Conservation (phyloP, 2,329 filamentous ascomycete species). For the Nannizzia gypsea region DNA sequence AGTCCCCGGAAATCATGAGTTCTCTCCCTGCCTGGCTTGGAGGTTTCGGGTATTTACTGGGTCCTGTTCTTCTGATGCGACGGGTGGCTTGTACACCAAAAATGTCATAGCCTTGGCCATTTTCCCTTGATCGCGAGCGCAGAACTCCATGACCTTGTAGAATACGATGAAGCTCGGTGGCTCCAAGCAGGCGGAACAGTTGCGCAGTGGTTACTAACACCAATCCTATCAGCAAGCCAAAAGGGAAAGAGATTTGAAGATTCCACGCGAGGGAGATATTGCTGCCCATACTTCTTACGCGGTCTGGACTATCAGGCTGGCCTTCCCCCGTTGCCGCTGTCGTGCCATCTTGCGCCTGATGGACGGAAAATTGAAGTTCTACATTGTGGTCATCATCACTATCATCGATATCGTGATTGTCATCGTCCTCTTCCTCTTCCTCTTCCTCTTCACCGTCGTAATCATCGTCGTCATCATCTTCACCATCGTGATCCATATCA, state of each 20-base stretch:
- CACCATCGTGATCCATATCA: constrained; percentile 20
- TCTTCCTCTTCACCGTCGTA: too few species aligned
- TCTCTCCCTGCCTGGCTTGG: constrained; percentile 65
- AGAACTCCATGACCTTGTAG: constrained; percentile 30
- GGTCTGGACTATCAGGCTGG: not conserved
- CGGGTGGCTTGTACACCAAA: not conserved
- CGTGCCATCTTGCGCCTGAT: not conserved
- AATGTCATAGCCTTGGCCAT: not conserved
- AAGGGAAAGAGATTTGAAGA: not conserved
- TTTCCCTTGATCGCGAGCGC: constrained; percentile 20
- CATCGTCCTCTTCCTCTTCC: constrained; percentile 22
- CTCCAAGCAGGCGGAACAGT: constrained; percentile 44
- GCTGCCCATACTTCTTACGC: constrained; percentile 3
- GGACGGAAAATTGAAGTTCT: not conserved
- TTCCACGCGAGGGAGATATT: constrained; percentile 6
- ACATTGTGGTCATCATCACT: constrained; percentile 13
- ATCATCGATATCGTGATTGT: constrained; percentile 26
- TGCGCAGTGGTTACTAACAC: constrained; percentile 29
- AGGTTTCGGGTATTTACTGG: constrained; percentile 61
- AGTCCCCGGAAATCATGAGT: constrained; percentile 71
- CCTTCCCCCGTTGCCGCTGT: not conserved
- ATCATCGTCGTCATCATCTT: constrained; percentile 21
- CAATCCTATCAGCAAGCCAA: constrained; percentile 6
- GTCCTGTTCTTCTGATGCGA: constrained; percentile 19
- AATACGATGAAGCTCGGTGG: constrained; percentile 42